Percentiles rank a stretch among this genome's conserved stretches.
phyloP scores from a whole-genome alignment of 179 eudicot genomes.

The Drosera spatulata region DNA sequence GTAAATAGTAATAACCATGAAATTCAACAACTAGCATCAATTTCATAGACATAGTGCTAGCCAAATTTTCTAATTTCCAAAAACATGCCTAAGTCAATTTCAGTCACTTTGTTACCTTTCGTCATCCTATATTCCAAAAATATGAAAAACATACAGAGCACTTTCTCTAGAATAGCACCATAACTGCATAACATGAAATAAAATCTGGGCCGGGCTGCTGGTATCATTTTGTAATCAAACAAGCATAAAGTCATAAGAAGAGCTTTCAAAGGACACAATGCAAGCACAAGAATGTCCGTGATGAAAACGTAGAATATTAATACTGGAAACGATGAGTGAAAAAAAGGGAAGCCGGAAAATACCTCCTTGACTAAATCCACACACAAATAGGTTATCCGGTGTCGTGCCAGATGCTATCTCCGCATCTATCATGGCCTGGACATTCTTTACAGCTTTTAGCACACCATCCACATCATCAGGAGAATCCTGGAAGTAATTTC shows the following conservation, averaged over 20 bases:
- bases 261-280: too few species aligned
- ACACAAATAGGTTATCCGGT: conserved; percentile 79
- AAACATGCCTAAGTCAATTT: too few species aligned
- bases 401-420: conserved; percentile 72
- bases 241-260: too few species aligned
- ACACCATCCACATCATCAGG: conserved; percentile 70
- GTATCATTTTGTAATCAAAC: too few species aligned
- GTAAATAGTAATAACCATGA: too few species aligned
- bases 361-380: conserved; percentile 99
- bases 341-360: conserved; percentile 2
- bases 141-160: too few species aligned
- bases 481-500: conserved; percentile 44
- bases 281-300: not conserved
- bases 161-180: too few species aligned
- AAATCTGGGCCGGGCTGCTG: too few species aligned
- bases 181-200: too few species aligned
- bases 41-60: not conserved
- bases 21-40: not conserved
- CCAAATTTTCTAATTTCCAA: too few species aligned
- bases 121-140: too few species aligned
- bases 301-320: not conserved
- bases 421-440: conserved; percentile 81
- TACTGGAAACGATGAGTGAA: not conserved
- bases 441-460: conserved; percentile 69
- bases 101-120: too few species aligned